A percentile compares a stretch with the other conserved stretches of the same genome.
These are phyloP conservation scores for Isatis tinctoria DNA, from an alignment of 345 rosid species.

Conservation along the genomic window DNA sequence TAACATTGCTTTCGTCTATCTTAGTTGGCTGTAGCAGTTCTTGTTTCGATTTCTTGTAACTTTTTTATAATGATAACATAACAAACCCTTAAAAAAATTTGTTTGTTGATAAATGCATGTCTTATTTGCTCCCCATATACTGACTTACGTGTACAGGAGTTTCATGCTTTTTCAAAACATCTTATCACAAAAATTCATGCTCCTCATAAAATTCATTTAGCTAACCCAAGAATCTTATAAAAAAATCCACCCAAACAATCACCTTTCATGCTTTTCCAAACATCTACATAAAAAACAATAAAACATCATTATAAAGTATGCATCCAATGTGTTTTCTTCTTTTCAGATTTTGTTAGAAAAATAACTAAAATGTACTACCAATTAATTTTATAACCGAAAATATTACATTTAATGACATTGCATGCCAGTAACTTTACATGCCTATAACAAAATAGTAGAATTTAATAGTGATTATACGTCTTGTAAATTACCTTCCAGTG, in stretches of 20 bases:
- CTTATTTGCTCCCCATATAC: neutral
- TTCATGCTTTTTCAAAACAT: no score
- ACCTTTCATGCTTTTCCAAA: neutral
- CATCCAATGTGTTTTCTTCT: no score
- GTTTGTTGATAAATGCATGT: neutral
- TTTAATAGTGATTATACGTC: neutral
- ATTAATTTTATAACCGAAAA: no score
- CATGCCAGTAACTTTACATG: neutral
- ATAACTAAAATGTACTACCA: no score
- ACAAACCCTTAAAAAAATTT: neutral
- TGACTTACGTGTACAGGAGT: no score
- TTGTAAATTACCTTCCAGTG: no score
- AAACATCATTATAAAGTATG: neutral
- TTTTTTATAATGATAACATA: no score
- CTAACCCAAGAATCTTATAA: neutral
- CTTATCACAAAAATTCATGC: no score
- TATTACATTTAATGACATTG: neutral
- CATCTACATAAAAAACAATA: neutral
- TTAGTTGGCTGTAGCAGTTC: neutral
- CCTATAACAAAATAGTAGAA: neutral
- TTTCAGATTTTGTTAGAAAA: no score
- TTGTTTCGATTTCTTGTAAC: no score
- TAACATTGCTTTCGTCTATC: no score
- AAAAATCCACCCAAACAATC: neutral
- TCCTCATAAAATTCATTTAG: neutral